Base-by-base conservation (phyloP, 306 rosid genomes). In the Chamaecrista fasciculata region DNA sequence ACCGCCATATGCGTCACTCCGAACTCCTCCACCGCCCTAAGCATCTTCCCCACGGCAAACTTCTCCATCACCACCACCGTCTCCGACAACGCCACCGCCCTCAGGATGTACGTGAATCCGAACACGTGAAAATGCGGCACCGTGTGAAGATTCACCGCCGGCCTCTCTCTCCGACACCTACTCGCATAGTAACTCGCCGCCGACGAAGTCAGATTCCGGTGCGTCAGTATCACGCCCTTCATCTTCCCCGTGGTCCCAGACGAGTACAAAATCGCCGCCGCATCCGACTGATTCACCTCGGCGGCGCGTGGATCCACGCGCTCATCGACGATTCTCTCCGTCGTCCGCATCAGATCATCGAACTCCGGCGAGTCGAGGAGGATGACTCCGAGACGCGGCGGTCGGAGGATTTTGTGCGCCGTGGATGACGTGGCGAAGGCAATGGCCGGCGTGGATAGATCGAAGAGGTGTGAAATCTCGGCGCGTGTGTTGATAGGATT, bases 201-300 rank as follows among this genome's bases (percentile, higher is more conserved):
- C 1, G 14, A 0, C 1, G 85, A 78, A 0, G 55, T 79, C 40
- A 86, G 42, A 59, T 83, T 86, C 58, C 83, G 80, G 39, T 86
- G 88, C 12, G 89, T 86, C 1, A 75, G 23, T 80, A 76, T 69
- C 25, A 81, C 91, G 0, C 91, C 91, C 52, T 86, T 86, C 10
- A 80, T 69, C 29, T 40, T 84, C 28, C 91, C 91, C 0, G 91
- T 86, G 14, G 86, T 86, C 44, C 91, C 86, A 0, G 86, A 86
- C 7, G 91, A 86, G 82, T 81, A 86, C 20, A 84, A 29, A 50
- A 86, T 64, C 31, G 69, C 76, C 0, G 91, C 89, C 71, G 77
- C 40, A 36, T 86, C 89, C 1, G 81, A 83, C 16, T 86, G 89
- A 11, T 37, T 78, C 70, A 86, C 83, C 26, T 66, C 75, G 6